Base-by-base conservation (phyloP, 371 early-diverging fungal genomes). In the Furculomyces boomerangus region DNA sequence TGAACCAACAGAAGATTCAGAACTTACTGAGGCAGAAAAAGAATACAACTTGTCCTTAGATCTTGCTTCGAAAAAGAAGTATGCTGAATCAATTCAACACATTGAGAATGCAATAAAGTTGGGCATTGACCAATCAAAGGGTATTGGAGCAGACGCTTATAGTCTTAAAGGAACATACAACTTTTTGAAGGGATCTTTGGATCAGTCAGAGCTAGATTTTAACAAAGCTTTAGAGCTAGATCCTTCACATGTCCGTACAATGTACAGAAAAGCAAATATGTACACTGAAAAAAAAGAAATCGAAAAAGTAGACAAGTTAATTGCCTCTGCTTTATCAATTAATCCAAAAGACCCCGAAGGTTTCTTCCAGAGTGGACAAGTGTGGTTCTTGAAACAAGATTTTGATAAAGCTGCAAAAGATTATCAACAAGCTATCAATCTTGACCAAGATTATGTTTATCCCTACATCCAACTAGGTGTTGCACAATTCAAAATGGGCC, bases 401-500 rank as follows among this genome's bases (percentile, higher is more conserved):
- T 82, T 80, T 59, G 74, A 75, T 30, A 75, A 74, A 8, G 94
- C 94, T 8, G 74, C 83, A 50, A 78, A 80, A 40, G 90, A 93
- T 60, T 96, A 93, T 64, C 72, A 71, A 57, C 78, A 84, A 53
- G 82, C 83, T 32, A 73, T 92, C 35, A 75, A 77, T 41, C 74
- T 92, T 30, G 90, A 92, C 60, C 75, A 78, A 25, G 67, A 76
- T 27, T 92, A 90, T 62, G 84, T 92, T 2, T 90, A 85, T 61
- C 86, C 90, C 2, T 84, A 90, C 62, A 92, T 96, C 61, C 96
- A 96, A 71, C 73, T 90, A 30, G 94, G 84, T 50, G 91, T 94
- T 44, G 80, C 86, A n/a, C 84, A 86, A 62, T 93, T 93, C 75
- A 89, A 90, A 72, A 61, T 83, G 7, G 90, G 86, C n/a, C 77